Base-by-base conservation (phyloP, 768 basidiomycete genomes). In the Mycena venus region DNA sequence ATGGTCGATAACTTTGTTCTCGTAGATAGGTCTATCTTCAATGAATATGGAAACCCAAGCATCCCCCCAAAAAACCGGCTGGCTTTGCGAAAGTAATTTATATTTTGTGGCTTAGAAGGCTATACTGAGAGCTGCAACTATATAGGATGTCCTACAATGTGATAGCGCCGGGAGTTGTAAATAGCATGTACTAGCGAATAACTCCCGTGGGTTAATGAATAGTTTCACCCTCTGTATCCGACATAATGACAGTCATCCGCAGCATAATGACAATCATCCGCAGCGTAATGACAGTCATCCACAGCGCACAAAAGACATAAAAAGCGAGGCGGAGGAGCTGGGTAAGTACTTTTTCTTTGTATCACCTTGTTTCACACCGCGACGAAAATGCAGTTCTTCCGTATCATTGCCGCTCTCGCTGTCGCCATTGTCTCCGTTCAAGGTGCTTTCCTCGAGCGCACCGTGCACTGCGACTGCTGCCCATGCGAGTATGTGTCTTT, bases 401-500 rank as follows among this genome's bases (percentile, higher is more conserved):
- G 23, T 51, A 51, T 51, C 49, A 51, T 51, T 51, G 49, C 25
- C 49, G 25, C 25, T 51, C 23, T 51, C 49, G 25, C 49, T 51
- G 49, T 51, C 19, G 49, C 49, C 49, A 51, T 51, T 51, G 49
- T 51, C 25, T 51, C 49, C 49, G 49, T 51, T 25, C 49, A 51
- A 51, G 49, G 49, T 51, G 49, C 49, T 47, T 27, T 63, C 38
- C 61, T 63, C 61, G 61, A 63, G 61, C 61, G 61, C 42, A 42
- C 38, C 25, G 15, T 19, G 17, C 15, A 29, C 25, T 63, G 61
- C 29, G 61, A 63, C 12, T 63, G 61, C 42, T 63, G 61, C 61
- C 61, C 61, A 17, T 63, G 61, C 61, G 61, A 47, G 61, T 63
- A 63, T 34, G 61, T 63, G 27, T 42, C 31, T 63, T 63, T 36